Evolutionary conservation across 768 basidiomycete genomes (phyloP).

Genomic region (Pluteus cervinus): DNA sequence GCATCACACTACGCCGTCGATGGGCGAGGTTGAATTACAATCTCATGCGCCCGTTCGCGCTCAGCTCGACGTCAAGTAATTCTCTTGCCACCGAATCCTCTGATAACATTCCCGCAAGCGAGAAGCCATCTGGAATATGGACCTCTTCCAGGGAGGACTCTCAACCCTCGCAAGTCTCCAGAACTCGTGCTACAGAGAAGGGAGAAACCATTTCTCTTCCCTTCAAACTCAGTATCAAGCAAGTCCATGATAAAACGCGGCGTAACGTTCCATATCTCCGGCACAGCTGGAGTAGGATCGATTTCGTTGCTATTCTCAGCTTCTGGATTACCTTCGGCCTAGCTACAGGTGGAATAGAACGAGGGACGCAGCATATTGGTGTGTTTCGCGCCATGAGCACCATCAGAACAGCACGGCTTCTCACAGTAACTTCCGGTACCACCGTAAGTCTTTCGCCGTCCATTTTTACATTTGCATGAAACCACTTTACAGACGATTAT

Average conservation of each 20-base stretch:
- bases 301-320: conserved; percentile 75
- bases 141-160: no score
- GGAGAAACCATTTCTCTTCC: conserved; percentile 49
- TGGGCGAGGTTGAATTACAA: conserved; percentile 39
- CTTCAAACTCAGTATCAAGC: conserved; percentile 53
- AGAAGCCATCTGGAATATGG: no score
- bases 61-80: conserved; percentile 18
- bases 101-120: no score
- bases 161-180: conserved; percentile 3
- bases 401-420: conserved; percentile 71
- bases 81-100: conserved; percentile 10
- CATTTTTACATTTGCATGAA: conserved; percentile 8
- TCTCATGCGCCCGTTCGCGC: conserved; percentile 49
- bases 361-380: conserved; percentile 66
- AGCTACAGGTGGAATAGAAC: conserved; percentile 63
- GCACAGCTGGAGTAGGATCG: conserved; percentile 90
- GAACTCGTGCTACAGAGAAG: conserved; percentile 2
- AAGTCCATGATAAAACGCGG: conserved; percentile 48
- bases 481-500: conserved; percentile 58
- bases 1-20: conserved; percentile 38
- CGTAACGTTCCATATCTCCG: conserved; percentile 82
- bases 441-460: conserved; percentile 47
- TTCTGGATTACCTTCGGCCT: conserved; percentile 86
- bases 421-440: conserved; percentile 89
- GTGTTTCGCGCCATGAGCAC: conserved; percentile 88